phyloP scores from a whole-genome alignment of 2,329 filamentous ascomycete genomes.

The Rutstroemia sp. region DNA sequence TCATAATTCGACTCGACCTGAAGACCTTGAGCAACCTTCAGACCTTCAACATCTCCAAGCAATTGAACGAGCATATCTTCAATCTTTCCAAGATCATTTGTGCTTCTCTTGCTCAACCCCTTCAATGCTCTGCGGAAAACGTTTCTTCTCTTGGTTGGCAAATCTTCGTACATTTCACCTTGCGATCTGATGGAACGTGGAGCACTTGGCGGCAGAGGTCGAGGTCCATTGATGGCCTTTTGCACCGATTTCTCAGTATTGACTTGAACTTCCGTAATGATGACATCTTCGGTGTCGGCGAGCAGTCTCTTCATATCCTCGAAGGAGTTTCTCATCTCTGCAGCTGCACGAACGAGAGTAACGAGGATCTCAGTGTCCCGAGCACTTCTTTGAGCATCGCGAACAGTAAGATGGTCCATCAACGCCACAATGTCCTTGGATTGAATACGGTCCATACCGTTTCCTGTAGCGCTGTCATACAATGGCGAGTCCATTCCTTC shows the following conservation, averaged over 20 bases:
- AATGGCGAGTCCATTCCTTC: slow-evolving; percentile 85
- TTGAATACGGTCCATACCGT: slow-evolving; percentile 83
- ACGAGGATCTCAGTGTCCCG: slow-evolving; percentile 95
- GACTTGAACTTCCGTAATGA: slow-evolving; percentile 80
- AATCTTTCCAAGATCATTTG: slow-evolving; percentile 80
- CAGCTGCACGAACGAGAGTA: slow-evolving; percentile 84
- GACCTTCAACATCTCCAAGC: slow-evolving; percentile 80
- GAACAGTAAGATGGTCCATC: slow-evolving; percentile 97
- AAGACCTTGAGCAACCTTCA: slow-evolving; percentile 53
- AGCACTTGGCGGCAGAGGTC: slow-evolving; percentile 65
- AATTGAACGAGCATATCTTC: slow-evolving; percentile 90
- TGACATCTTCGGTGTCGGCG: slow-evolving; percentile 79
- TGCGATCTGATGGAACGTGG: slow-evolving; percentile 41
- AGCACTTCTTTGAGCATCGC: slow-evolving; percentile 92
- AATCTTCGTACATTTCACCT: slow-evolving; percentile 45
- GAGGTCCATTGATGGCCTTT: slow-evolving; percentile 75
- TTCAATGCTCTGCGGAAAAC: slow-evolving; percentile 93
- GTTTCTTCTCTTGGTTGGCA: slow-evolving; percentile 75
- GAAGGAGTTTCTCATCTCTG: slow-evolving; percentile 95
- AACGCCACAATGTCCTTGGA: slow-evolving; percentile 94
- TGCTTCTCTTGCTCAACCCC: slow-evolving; percentile 79
- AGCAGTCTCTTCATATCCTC: slow-evolving; percentile 93
- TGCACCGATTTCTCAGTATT: slow-evolving; percentile 82
- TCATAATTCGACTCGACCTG: slow-evolving; percentile 55
- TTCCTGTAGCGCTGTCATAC: slow-evolving; percentile 83